Evolutionary conservation across 257 asterid species (phyloP), one percentile per base, ranked within the genome.

Genomic region (Petunia axillaris): DNA sequence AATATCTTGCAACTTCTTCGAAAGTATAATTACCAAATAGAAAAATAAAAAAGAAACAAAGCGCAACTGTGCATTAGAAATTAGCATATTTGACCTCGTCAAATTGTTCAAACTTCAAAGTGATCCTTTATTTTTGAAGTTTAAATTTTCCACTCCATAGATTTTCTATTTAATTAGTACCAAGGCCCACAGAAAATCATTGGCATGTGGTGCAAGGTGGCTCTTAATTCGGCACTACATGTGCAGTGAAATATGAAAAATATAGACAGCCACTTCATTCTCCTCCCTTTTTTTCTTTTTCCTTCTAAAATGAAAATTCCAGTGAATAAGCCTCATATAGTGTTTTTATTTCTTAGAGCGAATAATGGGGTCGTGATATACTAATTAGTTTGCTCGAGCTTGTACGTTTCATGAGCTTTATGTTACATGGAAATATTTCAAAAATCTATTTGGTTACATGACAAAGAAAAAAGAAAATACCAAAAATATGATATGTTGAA

Each of bases 141-240:
- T n/a, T 6, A 58, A 6, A 4, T 6, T 58, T 58, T n/a, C 8
- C 36, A 6, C 15, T 58, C 64, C 37, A 58, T n/a, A 15, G 10
- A 58, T 58, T 58, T n/a, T 14, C 1, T 16, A 48, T 70, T 70
- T 16, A 25, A 46, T 70, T 70, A 25, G 58, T 16, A 44, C 1
- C 76, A 68, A 44, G n/a, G 3, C 4, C 39, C 37, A 4, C 39
- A 68, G 44, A n/a, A 68, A 16, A 8, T 4, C 15, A 3, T 64
- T 38, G 73, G 52, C 36, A 16, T 44, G 41, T 44, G 4, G 38
- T 68, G 57, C 76, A 70, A 70, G 60, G 58, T 70, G 59, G 59
- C 60, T 64, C 46, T 64, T 25, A 25, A 25, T 25, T 64, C 36
- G 0, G 8, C 9, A 62, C 10, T 68, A 25, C 77, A 70, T 9